Percentiles rank a stretch among this genome's conserved stretches.
phyloP scores from a whole-genome alignment of 306 rosid species.

The Prunus mongolica region DNA sequence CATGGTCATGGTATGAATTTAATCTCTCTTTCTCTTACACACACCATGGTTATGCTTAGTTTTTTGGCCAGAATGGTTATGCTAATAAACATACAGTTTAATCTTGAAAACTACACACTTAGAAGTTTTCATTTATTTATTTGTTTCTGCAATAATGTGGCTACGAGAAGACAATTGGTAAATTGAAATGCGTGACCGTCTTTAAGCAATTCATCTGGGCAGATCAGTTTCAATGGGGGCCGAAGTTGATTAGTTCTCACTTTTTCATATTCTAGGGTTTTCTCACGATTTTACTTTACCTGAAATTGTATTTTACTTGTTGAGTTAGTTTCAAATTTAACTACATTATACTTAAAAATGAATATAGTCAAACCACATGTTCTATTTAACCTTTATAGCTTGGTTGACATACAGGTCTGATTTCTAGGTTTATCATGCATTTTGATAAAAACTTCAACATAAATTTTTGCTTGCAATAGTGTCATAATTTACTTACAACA shows the following conservation, averaged over 20 bases:
- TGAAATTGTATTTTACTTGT: background rate
- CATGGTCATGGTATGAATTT: constrained; percentile 85
- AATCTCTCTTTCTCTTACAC: constrained; percentile 3
- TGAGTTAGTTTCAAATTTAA: background rate
- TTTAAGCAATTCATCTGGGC: background rate
- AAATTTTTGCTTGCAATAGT: background rate
- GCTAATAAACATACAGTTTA: background rate
- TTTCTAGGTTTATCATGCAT: background rate
- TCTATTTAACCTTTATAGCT: background rate
- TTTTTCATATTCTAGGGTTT: background rate
- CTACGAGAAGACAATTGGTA: background rate
- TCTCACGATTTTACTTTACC: background rate
- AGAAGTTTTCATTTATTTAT: background rate
- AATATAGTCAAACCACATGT: background rate
- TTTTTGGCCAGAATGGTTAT: background rate
- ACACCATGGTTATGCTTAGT: background rate
- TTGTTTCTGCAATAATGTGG: background rate
- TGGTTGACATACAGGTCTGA: background rate
- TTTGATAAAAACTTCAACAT: background rate
- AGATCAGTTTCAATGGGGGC: background rate
- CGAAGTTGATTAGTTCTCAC: background rate
- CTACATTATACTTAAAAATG: background rate
- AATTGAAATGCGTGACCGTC: background rate
- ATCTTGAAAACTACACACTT: background rate
- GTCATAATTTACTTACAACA: background rate